Base-by-base conservation (phyloP, 805 yeast species). In the Candida endomychidarum region DNA sequence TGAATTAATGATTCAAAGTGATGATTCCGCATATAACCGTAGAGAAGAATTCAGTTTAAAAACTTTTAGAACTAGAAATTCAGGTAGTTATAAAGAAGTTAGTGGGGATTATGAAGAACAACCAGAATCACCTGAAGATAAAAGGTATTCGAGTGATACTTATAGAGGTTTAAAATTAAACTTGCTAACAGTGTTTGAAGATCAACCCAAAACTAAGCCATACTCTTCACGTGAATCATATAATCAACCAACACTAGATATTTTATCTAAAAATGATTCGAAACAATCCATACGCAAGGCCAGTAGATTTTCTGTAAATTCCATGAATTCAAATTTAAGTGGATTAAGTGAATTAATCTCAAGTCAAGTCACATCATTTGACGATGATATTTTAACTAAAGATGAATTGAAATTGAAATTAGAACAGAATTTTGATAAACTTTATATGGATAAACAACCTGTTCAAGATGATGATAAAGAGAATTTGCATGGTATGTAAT, bases 261-360 rank as follows among this genome's bases (percentile, higher is more conserved):
- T 64, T 12, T 48, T 67, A 26, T 63, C 70, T 1, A 56, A 46
- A 29, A 54, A 15, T 46, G 37, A 42, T 14, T 7, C 19, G 11
- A 14, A 42, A 42, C 20, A 23, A 9, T 9, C 29, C 4, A 28
- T 6, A 31, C 17, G 41, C n/a, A 40, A 41, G 17, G 16, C 20
- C 30, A 52, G 49, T 24, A 74, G 81, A 33, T 80, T 75, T 42
- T 77, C 86, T 7, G 46, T 66, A 67, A 75, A 36, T 54, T 84
- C 56, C 40, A 70, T 45, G 67, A 74, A 50, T 60, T 83, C 61
- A 42, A 85, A 44, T 52, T 57, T 41, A 49, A 70, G 56, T 63
- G 83, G 62, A 60, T 59, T 45, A 52, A 78, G 60, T 60, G 81
- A 46, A 65, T 74, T 36, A 49, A 74, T 37, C 54, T 76, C 66